Evolutionary conservation across 2,329 filamentous ascomycete species (phyloP), one percentile per base, ranked within the genome.

Genomic region (Calonectria montana): DNA sequence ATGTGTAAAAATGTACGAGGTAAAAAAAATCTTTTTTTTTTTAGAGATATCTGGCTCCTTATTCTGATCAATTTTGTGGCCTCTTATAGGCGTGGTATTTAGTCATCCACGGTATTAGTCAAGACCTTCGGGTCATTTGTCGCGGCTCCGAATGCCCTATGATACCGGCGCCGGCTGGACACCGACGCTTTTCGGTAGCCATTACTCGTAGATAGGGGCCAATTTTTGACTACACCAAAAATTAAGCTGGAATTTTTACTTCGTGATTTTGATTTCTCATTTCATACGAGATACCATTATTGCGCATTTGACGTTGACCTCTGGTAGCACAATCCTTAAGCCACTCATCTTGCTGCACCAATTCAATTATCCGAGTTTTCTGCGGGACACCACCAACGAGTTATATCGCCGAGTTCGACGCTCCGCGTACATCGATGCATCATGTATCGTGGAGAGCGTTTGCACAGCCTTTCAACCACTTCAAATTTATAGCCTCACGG

Each of bases 361-460:
- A 74, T 73, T 65, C 65, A 74, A 79, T 79, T 78, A 79, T 64
- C 77, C 77, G 77, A 78, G 69, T 68, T 78, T 79, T 78, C 77
- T 70, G 76, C 77, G 77, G 73, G 61, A 59, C 59, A 64, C 61
- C 59, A 73, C 63, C 70, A 50, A 55, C 63, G 50, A 68, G 48
- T 65, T 65, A 71, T 55, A 69, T 25, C 37, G 21, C 57, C 47
- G 47, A 57, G 66, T 62, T 59, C 27, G 53, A 25, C 45, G 47
- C 47, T 45, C 45, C 15, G 47, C 41, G 47, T 71, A 47, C 55
- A 45, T 18, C 78, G 74, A 83, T 83, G 82, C 82, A 75, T 77
- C 73, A 82, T 83, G 81, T 76, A 65, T 77, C 75, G 43, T 76
- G 79, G 75, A 78, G 81, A 73, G 71, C 77, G 45, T 27, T 77